Percentiles rank a stretch among this genome's conserved stretches.
These are phyloP conservation scores for Polytolypa hystricis DNA, from an alignment of 2,329 filamentous ascomycete genomes.

Conservation along the genomic window DNA sequence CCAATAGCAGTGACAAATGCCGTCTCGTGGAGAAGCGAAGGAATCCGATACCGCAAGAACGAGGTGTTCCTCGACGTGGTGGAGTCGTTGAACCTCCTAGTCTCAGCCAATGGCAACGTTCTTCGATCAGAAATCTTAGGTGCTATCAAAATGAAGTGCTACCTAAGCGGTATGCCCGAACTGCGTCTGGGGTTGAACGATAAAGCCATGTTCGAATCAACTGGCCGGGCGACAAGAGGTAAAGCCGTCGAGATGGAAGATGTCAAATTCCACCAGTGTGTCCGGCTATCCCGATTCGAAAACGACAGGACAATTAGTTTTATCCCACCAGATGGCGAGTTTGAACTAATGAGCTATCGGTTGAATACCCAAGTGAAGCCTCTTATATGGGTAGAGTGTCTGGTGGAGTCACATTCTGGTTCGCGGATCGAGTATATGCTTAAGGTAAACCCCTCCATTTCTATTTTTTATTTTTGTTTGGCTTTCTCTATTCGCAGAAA, in stretches of 20 bases:
- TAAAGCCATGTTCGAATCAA: slow-evolving; percentile 99
- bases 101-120: slow-evolving; percentile 89
- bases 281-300: slow-evolving; percentile 88
- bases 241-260: slow-evolving; percentile 99
- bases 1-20: slow-evolving; percentile 98
- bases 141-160: slow-evolving; percentile 99
- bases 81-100: slow-evolving; percentile 89
- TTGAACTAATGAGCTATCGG: slow-evolving; percentile 98
- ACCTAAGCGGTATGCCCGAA: slow-evolving; percentile 96
- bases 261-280: slow-evolving; percentile 98
- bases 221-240: slow-evolving; percentile 80
- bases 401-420: slow-evolving; percentile 91
- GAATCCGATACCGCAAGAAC: slow-evolving; percentile 97
- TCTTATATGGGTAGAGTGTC: slow-evolving; percentile 95
- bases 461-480: neutral
- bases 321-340: slow-evolving; percentile 95
- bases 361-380: slow-evolving; percentile 98
- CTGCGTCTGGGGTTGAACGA: slow-evolving; percentile 89
- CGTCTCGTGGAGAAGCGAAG: slow-evolving; percentile 95
- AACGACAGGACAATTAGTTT: slow-evolving; percentile 98
- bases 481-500: too few species aligned
- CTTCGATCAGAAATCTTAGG: slow-evolving; percentile 92
- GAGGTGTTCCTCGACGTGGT: slow-evolving; percentile 98
- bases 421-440: slow-evolving; percentile 98
- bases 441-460: slow-evolving; percentile 46